phyloP scores from a whole-genome alignment of 192 early-diverging fungal species.

The Cladochytrium replicatum region DNA sequence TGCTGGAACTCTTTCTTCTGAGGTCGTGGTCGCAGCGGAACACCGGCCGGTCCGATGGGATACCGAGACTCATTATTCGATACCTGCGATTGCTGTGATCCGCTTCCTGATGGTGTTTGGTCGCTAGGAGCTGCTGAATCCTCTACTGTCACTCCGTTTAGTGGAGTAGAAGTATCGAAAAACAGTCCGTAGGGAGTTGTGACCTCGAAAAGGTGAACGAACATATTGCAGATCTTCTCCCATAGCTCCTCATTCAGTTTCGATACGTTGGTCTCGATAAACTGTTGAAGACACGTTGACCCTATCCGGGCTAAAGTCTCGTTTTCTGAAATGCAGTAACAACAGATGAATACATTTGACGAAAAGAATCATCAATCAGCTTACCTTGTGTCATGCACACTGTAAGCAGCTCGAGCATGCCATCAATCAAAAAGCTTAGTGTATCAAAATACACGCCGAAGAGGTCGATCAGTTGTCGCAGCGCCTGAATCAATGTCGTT shows the following conservation, averaged over 20 bases:
- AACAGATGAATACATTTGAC: neutral
- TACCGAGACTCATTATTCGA: too few species aligned
- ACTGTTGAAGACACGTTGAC: conserved; percentile 80
- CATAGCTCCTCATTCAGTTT: conserved; percentile 65
- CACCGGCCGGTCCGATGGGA: too few species aligned
- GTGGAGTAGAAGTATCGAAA: conserved; percentile 26
- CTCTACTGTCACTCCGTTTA: neutral
- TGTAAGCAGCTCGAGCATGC: conserved; percentile 56
- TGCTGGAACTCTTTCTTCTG: conserved; percentile 68
- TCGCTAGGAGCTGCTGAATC: too few species aligned
- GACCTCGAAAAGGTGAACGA: conserved; percentile 63
- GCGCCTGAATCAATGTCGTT: conserved; percentile 71
- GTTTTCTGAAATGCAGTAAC: too few species aligned
- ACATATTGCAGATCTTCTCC: conserved; percentile 58
- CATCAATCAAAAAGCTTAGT: conserved; percentile 62
- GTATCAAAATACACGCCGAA: conserved; percentile 70
- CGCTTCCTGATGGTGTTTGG: too few species aligned
- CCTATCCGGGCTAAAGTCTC: conserved; percentile 84
- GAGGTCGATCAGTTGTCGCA: conserved; percentile 77
- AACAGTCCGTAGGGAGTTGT: conserved; percentile 71
- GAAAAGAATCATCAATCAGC: neutral
- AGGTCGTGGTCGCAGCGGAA: conserved; percentile 23
- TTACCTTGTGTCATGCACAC: neutral
- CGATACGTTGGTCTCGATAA: conserved; percentile 67
- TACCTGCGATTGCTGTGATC: too few species aligned